Base-by-base conservation (phyloP, 345 rosid species). In the Acer saccharum region DNA sequence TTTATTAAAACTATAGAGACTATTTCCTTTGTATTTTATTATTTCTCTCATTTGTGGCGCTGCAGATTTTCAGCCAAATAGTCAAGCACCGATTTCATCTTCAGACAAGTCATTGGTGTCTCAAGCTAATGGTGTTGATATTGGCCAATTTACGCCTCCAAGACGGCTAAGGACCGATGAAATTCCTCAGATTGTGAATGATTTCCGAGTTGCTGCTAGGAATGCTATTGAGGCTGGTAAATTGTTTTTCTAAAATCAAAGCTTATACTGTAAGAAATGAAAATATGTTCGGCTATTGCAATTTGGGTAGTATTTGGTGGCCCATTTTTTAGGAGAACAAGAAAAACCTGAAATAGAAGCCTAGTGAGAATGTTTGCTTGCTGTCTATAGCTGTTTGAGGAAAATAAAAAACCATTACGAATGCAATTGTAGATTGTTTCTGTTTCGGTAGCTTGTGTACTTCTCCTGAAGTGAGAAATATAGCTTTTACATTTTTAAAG, bases 211-310 rank as follows among this genome's bases (percentile, higher is more conserved):
- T 78, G 95, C 97, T 65, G 94, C 97, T 44, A 84, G 90, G 82
- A 93, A 93, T 71, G 97, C 95, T 8, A 86, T 87, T 27, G 95
- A 89, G 80, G 98, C 94, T 39, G 93, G 94, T 91, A 88, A 71
- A 73, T 21, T 69, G 54, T 64, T 29, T 23, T 11, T 76, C 54
- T 43, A 43, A 43, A 43, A 43, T 6, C 1, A 43, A 43, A 43
- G 10, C 8, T 7, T 7, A 43, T 0, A 43, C 10, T 10, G 46
- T 43, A 43, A 43, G 46, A 43, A 9, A 43, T 7, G 10, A 43
- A 43, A 43, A 43, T 0, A 58, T 58, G 7, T 43, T 43, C 1
- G 0, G 46, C 46, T 7, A 43, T 43, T 43, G 10, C 46, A 43
- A 43, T 1, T 0, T 43, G 46, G 9, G 1, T 9, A 1, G 46